These are phyloP conservation scores for Talaromyces pinophilus DNA, from an alignment of 2,329 filamentous ascomycete genomes.

Conservation along the genomic window DNA sequence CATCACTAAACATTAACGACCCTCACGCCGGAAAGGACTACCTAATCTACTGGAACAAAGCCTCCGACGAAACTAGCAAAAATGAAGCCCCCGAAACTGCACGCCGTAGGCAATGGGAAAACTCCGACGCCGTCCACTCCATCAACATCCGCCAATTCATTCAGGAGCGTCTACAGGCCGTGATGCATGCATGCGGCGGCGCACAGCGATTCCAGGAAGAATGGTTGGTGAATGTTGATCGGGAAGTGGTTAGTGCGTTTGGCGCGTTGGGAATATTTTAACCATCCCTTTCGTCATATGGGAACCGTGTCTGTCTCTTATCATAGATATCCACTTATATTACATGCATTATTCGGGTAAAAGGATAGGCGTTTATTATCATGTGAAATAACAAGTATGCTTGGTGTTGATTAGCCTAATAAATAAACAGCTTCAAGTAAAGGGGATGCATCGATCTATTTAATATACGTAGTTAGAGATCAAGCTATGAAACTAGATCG, in stretches of 20 bases:
- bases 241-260: slow-evolving; percentile 44
- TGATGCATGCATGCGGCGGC: slow-evolving; percentile 45
- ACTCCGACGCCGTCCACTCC: slow-evolving; percentile 45
- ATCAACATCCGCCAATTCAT: slow-evolving; percentile 50
- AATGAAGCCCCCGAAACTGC: slow-evolving; percentile 45
- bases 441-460: no score
- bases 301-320: not conserved
- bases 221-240: slow-evolving; percentile 48
- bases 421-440: not conserved
- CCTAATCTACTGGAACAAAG: slow-evolving; percentile 24
- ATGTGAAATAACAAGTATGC: not conserved
- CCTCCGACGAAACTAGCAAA: slow-evolving; percentile 18
- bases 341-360: not conserved
- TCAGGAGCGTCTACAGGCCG: slow-evolving; percentile 41
- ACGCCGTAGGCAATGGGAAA: slow-evolving; percentile 44
- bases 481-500: no score
- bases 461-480: no score
- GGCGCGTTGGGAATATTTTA: slow-evolving; percentile 40
- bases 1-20: slow-evolving; percentile 34
- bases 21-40: slow-evolving; percentile 19
- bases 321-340: slow-evolving; percentile 3
- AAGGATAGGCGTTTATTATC: not conserved
- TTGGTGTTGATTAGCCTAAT: not conserved
- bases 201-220: slow-evolving; percentile 45
- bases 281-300: slow-evolving; percentile 4